These are phyloP conservation scores for Ophiocytium majus DNA, from an alignment of 352 stramenopile species.

Conservation along the genomic window DNA sequence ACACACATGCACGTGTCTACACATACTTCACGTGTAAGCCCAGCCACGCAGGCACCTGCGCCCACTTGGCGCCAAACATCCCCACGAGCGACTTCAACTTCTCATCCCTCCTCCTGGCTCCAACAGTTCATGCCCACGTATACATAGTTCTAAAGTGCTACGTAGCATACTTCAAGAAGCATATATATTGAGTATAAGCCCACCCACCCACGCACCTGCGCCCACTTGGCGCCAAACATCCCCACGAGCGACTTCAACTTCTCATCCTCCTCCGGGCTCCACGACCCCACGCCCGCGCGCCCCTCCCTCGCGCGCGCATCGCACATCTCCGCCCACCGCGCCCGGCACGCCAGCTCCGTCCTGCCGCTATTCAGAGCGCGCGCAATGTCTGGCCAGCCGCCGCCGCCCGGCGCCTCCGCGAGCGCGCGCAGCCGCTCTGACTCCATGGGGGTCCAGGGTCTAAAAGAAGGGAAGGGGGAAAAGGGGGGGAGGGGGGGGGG, in stretches of 20 bases:
- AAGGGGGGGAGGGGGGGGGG: not conserved
- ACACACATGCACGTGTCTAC: no score
- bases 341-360: not conserved
- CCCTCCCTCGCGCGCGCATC: slow-evolving; percentile 6
- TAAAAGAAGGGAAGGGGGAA: not conserved
- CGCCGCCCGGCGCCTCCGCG: slow-evolving; percentile 11
- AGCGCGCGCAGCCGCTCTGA: not conserved
- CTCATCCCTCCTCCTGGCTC: slow-evolving; percentile 21
- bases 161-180: not conserved
- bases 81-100: slow-evolving; percentile 61
- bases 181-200: slow-evolving; percentile 10
- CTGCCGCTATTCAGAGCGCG: not conserved
- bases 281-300: slow-evolving; percentile 66
- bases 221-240: slow-evolving; percentile 72
- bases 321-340: slow-evolving; percentile 14
- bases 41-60: slow-evolving; percentile 68
- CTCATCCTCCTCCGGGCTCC: slow-evolving; percentile 80
- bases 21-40: no score
- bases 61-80: slow-evolving; percentile 72
- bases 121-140: not conserved
- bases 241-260: slow-evolving; percentile 61
- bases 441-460: not conserved
- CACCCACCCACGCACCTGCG: slow-evolving; percentile 66
- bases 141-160: not conserved
- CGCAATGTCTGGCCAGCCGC: not conserved